Conservation (phyloP, 768 basidiomycete genomes). For the Chalciporus pseudorubinellus region DNA sequence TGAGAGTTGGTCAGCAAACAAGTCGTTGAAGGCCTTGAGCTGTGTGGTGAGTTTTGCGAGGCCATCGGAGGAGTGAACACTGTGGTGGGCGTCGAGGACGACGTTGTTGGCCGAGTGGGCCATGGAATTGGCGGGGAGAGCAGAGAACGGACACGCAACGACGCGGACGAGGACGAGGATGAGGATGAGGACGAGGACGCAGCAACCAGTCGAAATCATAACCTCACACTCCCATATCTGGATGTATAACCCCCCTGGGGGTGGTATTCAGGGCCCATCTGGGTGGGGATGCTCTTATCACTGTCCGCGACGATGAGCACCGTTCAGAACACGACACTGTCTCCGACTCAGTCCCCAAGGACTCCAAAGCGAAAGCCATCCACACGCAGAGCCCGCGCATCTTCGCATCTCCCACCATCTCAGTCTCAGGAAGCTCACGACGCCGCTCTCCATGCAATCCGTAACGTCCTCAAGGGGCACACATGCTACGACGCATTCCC, state of each 20-base stretch:
- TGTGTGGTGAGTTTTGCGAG: neutral
- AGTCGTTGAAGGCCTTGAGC: slow-evolving; percentile 4
- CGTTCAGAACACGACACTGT: slow-evolving; percentile 48
- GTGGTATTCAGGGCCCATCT: too few species aligned
- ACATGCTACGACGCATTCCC: slow-evolving; percentile 97
- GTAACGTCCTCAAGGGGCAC: slow-evolving; percentile 78
- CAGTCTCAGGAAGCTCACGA: slow-evolving; percentile 64
- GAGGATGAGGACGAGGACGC: neutral
- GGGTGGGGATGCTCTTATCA: too few species aligned
- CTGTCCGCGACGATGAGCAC: slow-evolving; percentile 34
- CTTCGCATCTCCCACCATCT: slow-evolving; percentile 54
- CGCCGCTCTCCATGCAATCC: slow-evolving; percentile 64
- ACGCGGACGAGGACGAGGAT: neutral
- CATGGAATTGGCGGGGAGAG: slow-evolving; percentile 2
- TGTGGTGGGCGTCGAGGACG: slow-evolving; percentile 1
- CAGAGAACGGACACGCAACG: slow-evolving; percentile 3
- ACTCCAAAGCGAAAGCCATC: slow-evolving; percentile 54
- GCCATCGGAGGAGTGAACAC: slow-evolving; percentile 1
- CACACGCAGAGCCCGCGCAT: slow-evolving; percentile 51
- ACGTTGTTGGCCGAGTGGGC: slow-evolving; percentile 7
- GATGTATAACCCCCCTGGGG: slow-evolving; percentile 15
- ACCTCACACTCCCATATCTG: slow-evolving; percentile 9
- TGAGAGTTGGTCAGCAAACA: slow-evolving; percentile 1
- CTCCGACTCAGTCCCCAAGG: slow-evolving; percentile 50
- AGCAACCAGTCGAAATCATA: slow-evolving; percentile 14